Conservation (phyloP, 331 rosid genomes). For the Dryas integrifolia region DNA sequence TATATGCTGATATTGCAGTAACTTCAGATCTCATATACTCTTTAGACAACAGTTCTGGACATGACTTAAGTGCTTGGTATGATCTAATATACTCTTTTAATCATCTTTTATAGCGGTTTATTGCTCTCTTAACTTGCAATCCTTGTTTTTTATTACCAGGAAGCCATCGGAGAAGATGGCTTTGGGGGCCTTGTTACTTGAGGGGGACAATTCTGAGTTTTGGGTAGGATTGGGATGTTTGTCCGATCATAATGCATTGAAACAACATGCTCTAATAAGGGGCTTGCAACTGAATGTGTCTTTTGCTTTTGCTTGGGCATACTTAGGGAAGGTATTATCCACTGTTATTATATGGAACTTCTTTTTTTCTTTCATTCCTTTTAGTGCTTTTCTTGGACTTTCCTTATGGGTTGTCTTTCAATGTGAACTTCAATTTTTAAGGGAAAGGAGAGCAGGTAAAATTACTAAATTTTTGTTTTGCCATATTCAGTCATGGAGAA, state of each 20-base stretch:
- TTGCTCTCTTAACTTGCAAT: conserved; percentile 24
- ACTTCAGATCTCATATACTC: conserved; percentile 51
- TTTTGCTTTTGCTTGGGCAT: conserved; percentile 85
- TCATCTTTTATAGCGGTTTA: conserved; percentile 9
- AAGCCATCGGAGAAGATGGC: conserved; percentile 75
- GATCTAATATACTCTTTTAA: conserved; percentile 10
- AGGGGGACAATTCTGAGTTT: conserved; percentile 79
- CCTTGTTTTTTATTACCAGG: conserved; percentile 47
- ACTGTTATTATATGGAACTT: conserved; percentile 10
- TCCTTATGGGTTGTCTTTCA: neutral
- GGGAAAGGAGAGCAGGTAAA: neutral
- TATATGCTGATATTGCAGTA: conserved; percentile 75
- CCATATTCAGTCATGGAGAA: neutral
- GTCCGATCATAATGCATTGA: conserved; percentile 56
- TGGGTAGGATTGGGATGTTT: conserved; percentile 87
- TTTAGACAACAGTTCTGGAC: conserved; percentile 33
- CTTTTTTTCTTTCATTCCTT: neutral
- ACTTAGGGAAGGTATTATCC: conserved; percentile 79
- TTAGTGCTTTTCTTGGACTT: neutral
- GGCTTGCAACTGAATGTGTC: conserved; percentile 83
- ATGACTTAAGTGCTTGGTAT: conserved; percentile 57
- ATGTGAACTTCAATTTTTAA: neutral
- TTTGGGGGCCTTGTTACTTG: conserved; percentile 85
- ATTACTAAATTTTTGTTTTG: neutral
- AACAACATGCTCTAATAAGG: conserved; percentile 86